phyloP scores from a whole-genome alignment of 148 eudicot species.

The Rheum nobile region DNA sequence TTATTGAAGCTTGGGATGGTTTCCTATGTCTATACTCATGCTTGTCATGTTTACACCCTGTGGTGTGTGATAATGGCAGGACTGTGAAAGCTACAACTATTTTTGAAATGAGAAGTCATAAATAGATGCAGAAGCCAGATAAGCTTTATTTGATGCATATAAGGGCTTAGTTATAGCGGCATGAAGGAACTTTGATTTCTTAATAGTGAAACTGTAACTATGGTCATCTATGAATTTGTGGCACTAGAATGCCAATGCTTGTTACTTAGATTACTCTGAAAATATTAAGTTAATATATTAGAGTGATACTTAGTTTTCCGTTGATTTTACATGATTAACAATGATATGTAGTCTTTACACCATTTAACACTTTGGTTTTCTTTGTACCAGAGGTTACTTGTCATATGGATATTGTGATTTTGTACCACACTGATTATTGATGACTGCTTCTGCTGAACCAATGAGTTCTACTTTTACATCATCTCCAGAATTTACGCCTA shows the following conservation, averaged over 20 bases:
- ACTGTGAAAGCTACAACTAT: neutral
- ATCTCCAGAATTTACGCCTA: slow-evolving; percentile 36
- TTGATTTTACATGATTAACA: neutral
- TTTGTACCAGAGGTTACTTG: neutral
- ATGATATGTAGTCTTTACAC: neutral
- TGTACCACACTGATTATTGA: neutral
- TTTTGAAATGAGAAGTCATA: neutral
- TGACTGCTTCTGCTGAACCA: slow-evolving; percentile 15
- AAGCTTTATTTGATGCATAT: neutral
- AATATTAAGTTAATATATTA: neutral
- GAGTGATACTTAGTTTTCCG: neutral
- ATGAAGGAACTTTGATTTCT: neutral
- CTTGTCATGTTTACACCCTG: neutral
- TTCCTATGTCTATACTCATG: slow-evolving; percentile 3
- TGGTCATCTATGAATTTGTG: neutral
- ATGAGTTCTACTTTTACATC: slow-evolving; percentile 55
- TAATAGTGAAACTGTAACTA: neutral
- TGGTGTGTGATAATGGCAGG: neutral
- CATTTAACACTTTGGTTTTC: neutral
- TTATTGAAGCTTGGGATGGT: neutral
- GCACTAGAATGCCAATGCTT: neutral
- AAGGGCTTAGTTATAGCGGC: neutral
- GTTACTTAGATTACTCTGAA: neutral
- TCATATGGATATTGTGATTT: slow-evolving; percentile 17
- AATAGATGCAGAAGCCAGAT: neutral